Evolutionary conservation across 768 basidiomycete species (phyloP).

Genomic region (Phanerochaete sordida): DNA sequence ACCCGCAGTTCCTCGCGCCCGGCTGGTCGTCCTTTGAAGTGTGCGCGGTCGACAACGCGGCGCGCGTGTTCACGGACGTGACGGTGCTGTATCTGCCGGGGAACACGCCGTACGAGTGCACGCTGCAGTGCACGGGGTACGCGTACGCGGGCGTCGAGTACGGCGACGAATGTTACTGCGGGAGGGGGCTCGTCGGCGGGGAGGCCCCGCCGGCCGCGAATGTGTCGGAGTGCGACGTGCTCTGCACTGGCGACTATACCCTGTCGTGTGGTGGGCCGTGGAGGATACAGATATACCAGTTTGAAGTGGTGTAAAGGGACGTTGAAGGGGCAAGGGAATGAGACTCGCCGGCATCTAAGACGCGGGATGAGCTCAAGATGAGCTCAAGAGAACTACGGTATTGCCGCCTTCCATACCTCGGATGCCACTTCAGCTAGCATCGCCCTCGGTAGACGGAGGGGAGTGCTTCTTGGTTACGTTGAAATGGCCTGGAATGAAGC

Average conservation of each 20-base stretch:
- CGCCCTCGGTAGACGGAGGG: too few relatives aligned
- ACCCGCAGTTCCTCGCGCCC: constrained; percentile 3
- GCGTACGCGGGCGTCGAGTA: constrained; percentile 23
- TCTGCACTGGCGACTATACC: constrained; percentile 12
- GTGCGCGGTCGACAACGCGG: constrained; percentile 18
- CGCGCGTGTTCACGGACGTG: constrained; percentile 15
- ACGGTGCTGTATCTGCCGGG: constrained; percentile 6
- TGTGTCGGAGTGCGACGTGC: constrained; percentile 15
- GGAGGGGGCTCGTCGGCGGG: constrained; percentile 13
- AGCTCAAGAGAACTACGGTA: too few relatives aligned
- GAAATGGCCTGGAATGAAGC: too few relatives aligned
- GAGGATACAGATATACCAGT: constrained; percentile 16
- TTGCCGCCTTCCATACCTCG: too few relatives aligned
- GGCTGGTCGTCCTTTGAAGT: constrained; percentile 14
- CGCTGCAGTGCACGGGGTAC: constrained; percentile 14
- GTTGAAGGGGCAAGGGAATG: too few relatives aligned
- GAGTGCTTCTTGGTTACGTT: too few relatives aligned
- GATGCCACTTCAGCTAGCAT: too few relatives aligned
- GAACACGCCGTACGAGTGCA: constrained; percentile 18
- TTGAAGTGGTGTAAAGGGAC: too few relatives aligned
- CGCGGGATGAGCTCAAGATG: too few relatives aligned
- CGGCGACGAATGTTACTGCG: constrained; percentile 22
- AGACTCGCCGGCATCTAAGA: too few relatives aligned
- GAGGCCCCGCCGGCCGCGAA: constrained; percentile 3
- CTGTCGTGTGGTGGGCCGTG: constrained; percentile 19